Evolutionary conservation across 2,329 filamentous ascomycete genomes (phyloP).

Genomic region (Dendryphion nanum): DNA sequence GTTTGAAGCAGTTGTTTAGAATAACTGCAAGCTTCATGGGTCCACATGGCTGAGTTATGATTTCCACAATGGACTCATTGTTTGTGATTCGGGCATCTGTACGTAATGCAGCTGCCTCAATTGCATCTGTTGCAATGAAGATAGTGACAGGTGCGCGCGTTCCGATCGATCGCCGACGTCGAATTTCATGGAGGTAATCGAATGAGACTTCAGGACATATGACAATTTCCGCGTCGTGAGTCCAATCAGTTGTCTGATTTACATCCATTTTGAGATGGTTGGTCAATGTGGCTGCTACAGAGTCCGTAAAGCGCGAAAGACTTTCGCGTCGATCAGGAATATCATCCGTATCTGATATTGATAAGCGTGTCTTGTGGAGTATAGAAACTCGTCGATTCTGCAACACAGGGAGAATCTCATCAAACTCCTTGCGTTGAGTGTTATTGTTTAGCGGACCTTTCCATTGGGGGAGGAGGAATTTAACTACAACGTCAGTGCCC

Average conservation of each 20-base stretch:
- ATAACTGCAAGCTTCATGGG: constrained; percentile 32
- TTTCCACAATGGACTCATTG: constrained; percentile 31
- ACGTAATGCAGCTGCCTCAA: constrained; percentile 33
- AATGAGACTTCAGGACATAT: constrained; percentile 34
- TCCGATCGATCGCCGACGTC: constrained; percentile 6
- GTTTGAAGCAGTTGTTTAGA: constrained; percentile 28
- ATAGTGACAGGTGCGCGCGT: constrained; percentile 25
- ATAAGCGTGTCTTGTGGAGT: constrained; percentile 11
- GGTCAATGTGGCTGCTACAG: constrained; percentile 19
- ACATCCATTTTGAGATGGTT: constrained; percentile 26
- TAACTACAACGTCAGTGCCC: constrained; percentile 24
- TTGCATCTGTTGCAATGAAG: constrained; percentile 32
- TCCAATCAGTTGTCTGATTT: constrained; percentile 22
- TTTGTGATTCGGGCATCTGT: constrained; percentile 28
- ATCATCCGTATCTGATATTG: neutral
- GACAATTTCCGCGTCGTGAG: constrained; percentile 25
- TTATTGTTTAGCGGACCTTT: constrained; percentile 1
- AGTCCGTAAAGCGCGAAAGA: constrained; percentile 18
- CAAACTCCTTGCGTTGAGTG: constrained; percentile 11
- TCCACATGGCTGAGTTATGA: constrained; percentile 36
- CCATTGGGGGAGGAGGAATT: constrained; percentile 39
- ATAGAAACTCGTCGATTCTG: constrained; percentile 25
- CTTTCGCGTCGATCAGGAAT: constrained; percentile 10
- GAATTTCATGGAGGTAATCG: constrained; percentile 27
- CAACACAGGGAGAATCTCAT: constrained; percentile 16